Conservation (phyloP, 2,329 filamentous ascomycete genomes). For the Diaporthe sp. region DNA sequence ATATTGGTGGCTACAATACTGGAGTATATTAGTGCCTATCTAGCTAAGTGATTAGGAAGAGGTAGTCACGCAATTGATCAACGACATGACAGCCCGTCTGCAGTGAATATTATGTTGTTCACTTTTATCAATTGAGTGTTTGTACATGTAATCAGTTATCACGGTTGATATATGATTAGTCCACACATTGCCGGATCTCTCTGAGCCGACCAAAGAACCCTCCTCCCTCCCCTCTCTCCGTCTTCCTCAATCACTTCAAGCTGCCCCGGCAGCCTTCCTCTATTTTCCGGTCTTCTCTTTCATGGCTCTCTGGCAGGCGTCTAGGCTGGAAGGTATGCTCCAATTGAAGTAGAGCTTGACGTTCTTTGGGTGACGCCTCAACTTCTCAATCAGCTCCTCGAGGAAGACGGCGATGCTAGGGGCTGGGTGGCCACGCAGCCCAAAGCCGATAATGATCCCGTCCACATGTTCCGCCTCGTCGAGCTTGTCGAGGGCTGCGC, state of each 20-base stretch:
- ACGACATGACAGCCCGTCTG: no score
- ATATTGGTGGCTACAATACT: no score
- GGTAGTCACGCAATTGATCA: no score
- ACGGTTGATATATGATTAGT: no score
- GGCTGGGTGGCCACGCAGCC: conserved; percentile 3
- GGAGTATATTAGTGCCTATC: no score
- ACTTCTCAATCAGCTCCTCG: not conserved
- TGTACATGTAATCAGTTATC: no score
- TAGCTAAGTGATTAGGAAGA: no score
- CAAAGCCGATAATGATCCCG: not conserved
- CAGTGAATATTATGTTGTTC: no score
- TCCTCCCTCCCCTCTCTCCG: no score
- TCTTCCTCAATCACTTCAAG: no score
- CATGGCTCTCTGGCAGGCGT: conserved; percentile 9
- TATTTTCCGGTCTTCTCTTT: not conserved
- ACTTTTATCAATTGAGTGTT: no score
- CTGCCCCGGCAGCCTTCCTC: not conserved
- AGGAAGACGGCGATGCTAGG: not conserved
- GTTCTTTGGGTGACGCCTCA: conserved; percentile 1
- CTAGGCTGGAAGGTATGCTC: conserved; percentile 1
- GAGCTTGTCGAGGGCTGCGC: not conserved
- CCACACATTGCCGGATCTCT: no score
- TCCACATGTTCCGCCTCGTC: conserved; percentile 1
- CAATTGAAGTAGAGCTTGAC: conserved; percentile 5
- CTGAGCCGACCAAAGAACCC: not conserved